Evolutionary conservation across 1,284 basidiomycete species (phyloP).

Genomic region (Ustilago vetiveriae): DNA sequence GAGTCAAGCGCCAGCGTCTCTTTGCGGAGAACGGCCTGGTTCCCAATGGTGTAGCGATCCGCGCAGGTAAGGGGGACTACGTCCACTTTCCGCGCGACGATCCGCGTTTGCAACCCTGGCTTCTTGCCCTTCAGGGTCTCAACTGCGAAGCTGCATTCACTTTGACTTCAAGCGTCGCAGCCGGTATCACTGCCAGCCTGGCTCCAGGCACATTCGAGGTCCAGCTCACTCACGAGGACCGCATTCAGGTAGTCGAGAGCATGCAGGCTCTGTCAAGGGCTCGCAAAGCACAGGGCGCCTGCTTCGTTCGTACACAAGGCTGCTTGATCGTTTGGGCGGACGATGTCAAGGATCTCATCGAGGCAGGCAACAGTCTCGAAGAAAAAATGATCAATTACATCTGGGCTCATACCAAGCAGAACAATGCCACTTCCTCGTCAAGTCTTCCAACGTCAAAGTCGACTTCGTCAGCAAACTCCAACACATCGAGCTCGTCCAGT

Average conservation of each 20-base stretch:
- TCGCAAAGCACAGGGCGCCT: constrained; percentile 83
- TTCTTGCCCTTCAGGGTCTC: constrained; percentile 73
- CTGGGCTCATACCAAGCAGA: constrained; percentile 69
- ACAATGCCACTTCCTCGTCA: constrained; percentile 2
- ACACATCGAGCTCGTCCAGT: not conserved
- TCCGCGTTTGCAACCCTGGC: constrained; percentile 19
- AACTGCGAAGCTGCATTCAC: constrained; percentile 84
- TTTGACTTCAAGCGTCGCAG: constrained; percentile 78
- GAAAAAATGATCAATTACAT: constrained; percentile 81
- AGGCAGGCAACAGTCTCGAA: constrained; percentile 73
- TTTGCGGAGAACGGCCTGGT: constrained; percentile 13
- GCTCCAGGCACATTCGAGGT: constrained; percentile 62
- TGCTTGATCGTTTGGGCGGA: constrained; percentile 81
- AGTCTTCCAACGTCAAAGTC: not conserved
- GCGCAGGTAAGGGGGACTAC: constrained; percentile 41
- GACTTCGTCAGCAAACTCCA: not conserved
- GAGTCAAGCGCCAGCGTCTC: not conserved
- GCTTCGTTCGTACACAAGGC: constrained; percentile 80
- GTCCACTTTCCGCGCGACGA: constrained; percentile 24
- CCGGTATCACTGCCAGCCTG: constrained; percentile 72
- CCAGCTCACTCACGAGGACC: constrained; percentile 29
- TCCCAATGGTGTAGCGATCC: constrained; percentile 39
- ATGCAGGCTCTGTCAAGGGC: constrained; percentile 75
- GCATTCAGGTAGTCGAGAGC: constrained; percentile 67
- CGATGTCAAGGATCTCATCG: constrained; percentile 70